A percentile compares a stretch with the other conserved stretches of the same genome.
These are phyloP conservation scores for Flaveria robusta DNA, from an alignment of 129 eudicot genomes.

Conservation along the genomic window DNA sequence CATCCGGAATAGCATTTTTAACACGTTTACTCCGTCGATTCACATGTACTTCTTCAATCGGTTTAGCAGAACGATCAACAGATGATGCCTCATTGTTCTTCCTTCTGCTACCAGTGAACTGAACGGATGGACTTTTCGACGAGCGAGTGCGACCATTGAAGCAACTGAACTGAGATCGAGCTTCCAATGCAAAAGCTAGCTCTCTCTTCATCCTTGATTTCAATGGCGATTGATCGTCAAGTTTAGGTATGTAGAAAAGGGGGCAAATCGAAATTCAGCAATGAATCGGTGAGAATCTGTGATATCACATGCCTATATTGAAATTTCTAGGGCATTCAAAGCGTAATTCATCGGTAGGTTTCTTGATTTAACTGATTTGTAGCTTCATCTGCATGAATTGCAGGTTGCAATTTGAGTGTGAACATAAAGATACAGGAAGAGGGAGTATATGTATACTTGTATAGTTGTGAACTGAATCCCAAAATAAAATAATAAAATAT, in stretches of 20 bases:
- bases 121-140: constrained; percentile 15
- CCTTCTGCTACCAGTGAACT: background rate
- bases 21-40: constrained; percentile 51
- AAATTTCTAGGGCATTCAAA: background rate
- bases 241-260: constrained; percentile 8
- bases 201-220: constrained; percentile 51
- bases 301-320: background rate
- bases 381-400: constrained; percentile 31
- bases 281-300: constrained; percentile 14
- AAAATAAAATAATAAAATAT: background rate
- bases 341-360: background rate
- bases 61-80: background rate
- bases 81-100: constrained; percentile 6
- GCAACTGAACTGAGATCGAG: constrained; percentile 40
- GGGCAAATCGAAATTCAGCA: constrained; percentile 5
- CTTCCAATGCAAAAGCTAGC: constrained; percentile 51
- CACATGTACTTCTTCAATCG: constrained; percentile 35
- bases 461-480: background rate
- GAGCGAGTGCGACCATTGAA: constrained; percentile 50
- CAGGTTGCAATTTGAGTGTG: constrained; percentile 26
- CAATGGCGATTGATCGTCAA: constrained; percentile 18
- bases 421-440: constrained; percentile 1
- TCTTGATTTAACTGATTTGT: constrained; percentile 22
- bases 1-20: constrained; percentile 33
- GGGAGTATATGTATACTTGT: background rate